Base-by-base conservation (phyloP, 768 basidiomycete species). In the Lactifluus volemus region DNA sequence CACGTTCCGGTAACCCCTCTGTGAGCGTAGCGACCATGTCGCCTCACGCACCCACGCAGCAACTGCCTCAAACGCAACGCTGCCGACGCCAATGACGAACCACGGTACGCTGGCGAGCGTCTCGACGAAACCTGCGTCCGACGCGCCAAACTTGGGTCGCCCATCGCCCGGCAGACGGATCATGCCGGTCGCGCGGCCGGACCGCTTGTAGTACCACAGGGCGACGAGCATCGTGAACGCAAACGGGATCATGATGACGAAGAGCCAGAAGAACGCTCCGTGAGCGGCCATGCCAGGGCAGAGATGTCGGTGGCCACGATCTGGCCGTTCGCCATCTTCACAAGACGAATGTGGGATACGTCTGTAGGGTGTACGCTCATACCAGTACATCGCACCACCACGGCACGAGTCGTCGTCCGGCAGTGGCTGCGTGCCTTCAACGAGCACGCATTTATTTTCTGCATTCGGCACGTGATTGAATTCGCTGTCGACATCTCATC, bases 321-420 rank as follows among this genome's bases (percentile, higher is more conserved):
- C 92, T 12, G 80, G 84, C n/a, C 89, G 80, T 1, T 73, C 64
- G 4, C 95, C 96, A 5, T 84, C 94, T 55, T 85, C 82, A 70
- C 97, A 99, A 21, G 78, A 82, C 39, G 95, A 96, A 71, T 88
- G 89, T 0, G 89, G 89, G 51, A 98, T 90, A 73, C 91, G 86
- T 53, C 94, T 89, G 70, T 96, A 96, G 5, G 86, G 76, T 0
- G 96, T 98, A 30, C 93, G 85, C 55, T 92, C 93, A 70, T 94
- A 98, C 97, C 97, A 99, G 71, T 79, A 91, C 3, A 87, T 84
- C 49, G 84, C 84, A 19, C 77, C 81, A 55, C 73, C 72, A 21
- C 73, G 75, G 68, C 90, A 93, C 5, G 81, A 77, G 32, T 80
- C 79, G 42, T 94, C 90, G 30, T 76, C 65, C 0, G 80, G 71